Conservation (phyloP, 2,329 filamentous ascomycete species). For the Grosmannia serpens region DNA sequence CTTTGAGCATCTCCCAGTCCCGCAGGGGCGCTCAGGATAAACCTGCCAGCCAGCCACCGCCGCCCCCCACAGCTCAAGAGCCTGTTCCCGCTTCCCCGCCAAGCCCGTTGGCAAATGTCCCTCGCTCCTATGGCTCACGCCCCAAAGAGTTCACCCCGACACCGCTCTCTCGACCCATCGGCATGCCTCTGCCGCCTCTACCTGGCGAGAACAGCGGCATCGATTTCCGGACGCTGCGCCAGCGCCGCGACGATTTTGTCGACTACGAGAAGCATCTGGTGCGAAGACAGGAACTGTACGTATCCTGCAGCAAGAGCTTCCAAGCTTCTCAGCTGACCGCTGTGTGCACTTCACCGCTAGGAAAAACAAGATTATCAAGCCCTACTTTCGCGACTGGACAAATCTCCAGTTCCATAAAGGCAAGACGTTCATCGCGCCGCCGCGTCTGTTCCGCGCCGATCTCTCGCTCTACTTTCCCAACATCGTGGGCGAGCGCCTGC, state of each 20-base stretch:
- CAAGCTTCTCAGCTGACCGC: neutral
- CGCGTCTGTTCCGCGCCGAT: conserved; percentile 72
- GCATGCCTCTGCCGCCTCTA: conserved; percentile 60
- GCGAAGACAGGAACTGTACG: conserved; percentile 63
- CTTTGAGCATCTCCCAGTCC: conserved; percentile 2
- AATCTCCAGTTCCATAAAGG: conserved; percentile 75
- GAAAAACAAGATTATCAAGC: conserved; percentile 65
- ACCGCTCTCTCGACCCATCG: conserved; percentile 63
- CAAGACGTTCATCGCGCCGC: conserved; percentile 82
- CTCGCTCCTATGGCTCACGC: conserved; percentile 46
- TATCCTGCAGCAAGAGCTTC: neutral
- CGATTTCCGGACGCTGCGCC: conserved; percentile 52
- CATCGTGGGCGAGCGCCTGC: conserved; percentile 66
- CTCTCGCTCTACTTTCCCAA: conserved; percentile 90
- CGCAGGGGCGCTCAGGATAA: conserved; percentile 13
- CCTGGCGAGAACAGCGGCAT: conserved; percentile 73
- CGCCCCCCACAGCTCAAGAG: conserved; percentile 5
- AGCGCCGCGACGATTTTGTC: conserved; percentile 70
- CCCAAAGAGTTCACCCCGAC: conserved; percentile 45
- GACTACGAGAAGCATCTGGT: conserved; percentile 76
- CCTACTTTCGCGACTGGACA: conserved; percentile 93
- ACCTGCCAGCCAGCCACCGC: conserved; percentile 17
- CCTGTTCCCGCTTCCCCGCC: neutral
- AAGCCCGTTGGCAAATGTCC: conserved; percentile 41
- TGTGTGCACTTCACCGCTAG: conserved; percentile 25